Conservation (phyloP, 129 eudicot genomes). For the Helichrysum umbraculigerum region DNA sequence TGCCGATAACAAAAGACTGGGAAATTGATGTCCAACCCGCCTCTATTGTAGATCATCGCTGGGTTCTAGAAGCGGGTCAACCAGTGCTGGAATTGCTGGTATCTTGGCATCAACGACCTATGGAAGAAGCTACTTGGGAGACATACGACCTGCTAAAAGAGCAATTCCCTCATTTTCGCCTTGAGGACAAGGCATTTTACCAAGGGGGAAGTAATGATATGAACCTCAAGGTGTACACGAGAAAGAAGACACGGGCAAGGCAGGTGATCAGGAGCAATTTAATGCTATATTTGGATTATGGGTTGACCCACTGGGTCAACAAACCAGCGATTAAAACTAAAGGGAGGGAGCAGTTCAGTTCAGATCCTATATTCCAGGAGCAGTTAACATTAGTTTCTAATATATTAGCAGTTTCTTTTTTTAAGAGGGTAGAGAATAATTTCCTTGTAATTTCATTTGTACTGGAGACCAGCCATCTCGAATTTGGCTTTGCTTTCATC, state of each 20-base stretch:
- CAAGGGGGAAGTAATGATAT: background rate
- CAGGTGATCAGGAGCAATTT: constrained; percentile 1
- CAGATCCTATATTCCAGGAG: background rate
- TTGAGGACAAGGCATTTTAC: too few species aligned
- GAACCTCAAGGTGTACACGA: background rate
- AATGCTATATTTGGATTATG: background rate
- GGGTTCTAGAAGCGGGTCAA: too few species aligned
- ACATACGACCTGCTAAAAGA: too few species aligned
- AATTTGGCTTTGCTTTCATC: too few species aligned
- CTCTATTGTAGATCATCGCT: too few species aligned
- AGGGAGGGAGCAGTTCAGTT: background rate
- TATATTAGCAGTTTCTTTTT: background rate
- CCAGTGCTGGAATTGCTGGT: too few species aligned
- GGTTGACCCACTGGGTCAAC: background rate
- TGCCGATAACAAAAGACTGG: constrained; percentile 13
- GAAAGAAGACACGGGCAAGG: background rate
- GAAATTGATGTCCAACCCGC: background rate
- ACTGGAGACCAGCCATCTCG: too few species aligned
- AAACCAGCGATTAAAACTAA: background rate
- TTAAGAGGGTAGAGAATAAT: background rate
- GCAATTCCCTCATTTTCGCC: too few species aligned
- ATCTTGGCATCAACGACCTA: too few species aligned
- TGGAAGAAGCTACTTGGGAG: too few species aligned
- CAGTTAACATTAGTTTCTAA: background rate
- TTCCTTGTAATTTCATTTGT: too few species aligned